phyloP scores from a whole-genome alignment of 345 rosid genomes.

The Rhodamnia rubescens region DNA sequence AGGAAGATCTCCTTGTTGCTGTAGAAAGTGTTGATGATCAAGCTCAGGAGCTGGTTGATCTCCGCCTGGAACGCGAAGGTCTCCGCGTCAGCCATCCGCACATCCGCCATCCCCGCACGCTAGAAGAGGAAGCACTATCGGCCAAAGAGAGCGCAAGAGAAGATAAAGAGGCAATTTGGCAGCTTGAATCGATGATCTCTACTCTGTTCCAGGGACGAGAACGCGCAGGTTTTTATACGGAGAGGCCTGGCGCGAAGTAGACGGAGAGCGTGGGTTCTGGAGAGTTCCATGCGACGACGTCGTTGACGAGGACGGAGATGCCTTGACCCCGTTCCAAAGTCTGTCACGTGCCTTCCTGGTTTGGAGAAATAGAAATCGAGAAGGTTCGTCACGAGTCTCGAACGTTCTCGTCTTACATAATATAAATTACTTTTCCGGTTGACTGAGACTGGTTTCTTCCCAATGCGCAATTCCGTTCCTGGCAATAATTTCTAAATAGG shows the following conservation, averaged over 20 bases:
- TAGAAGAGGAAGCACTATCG: not conserved
- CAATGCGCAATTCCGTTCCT: too few relatives aligned
- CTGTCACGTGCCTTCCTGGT: not conserved
- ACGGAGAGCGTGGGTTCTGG: not conserved
- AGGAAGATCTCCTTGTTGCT: constrained; percentile 13
- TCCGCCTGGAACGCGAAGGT: constrained; percentile 11
- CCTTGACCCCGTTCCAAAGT: not conserved
- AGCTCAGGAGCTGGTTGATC: constrained; percentile 8
- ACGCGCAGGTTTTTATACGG: not conserved
- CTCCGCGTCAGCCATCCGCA: constrained; percentile 7
- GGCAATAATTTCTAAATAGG: too few relatives aligned
- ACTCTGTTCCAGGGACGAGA: not conserved
- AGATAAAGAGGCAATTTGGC: not conserved
- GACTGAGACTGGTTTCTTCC: not conserved
- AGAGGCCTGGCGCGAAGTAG: constrained; percentile 1
- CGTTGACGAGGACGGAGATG: not conserved
- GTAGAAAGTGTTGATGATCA: constrained; percentile 12
- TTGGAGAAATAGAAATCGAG: not conserved
- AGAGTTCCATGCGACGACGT: not conserved
- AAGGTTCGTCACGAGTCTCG: constrained; percentile 3
- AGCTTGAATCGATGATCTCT: not conserved
- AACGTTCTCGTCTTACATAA: not conserved
- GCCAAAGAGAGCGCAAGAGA: not conserved
- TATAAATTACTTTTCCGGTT: not conserved
- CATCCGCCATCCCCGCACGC: constrained; percentile 3